Conservation (phyloP, 257 asterid species). For the Ophiorrhiza pumila region DNA sequence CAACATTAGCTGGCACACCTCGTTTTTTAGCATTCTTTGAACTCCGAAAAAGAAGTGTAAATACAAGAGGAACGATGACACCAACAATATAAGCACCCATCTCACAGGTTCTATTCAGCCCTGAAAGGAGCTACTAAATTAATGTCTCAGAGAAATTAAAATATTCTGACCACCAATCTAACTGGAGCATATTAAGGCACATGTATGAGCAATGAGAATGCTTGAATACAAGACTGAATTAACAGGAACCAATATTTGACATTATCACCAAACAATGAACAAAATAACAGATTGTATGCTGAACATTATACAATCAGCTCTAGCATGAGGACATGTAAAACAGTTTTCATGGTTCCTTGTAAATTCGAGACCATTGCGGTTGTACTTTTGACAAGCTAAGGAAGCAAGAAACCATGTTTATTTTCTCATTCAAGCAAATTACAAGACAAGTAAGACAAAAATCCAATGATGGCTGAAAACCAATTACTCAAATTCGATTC, state of each 20-base stretch:
- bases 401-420: background rate
- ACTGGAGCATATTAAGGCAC: no score
- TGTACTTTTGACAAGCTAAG: background rate
- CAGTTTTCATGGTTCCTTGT: background rate
- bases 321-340: background rate
- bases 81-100: conserved; percentile 83
- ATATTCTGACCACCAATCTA: background rate
- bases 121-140: conserved; percentile 17
- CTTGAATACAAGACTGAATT: background rate
- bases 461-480: no score
- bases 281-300: background rate
- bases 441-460: background rate
- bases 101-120: conserved; percentile 12
- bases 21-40: conserved; percentile 62
- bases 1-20: conserved; percentile 69
- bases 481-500: background rate
- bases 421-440: background rate
- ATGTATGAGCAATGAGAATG: background rate
- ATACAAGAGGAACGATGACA: conserved; percentile 62
- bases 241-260: background rate
- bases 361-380: background rate
- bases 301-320: background rate
- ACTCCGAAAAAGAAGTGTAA: conserved; percentile 60
- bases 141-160: conserved; percentile 7
- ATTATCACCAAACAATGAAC: background rate